phyloP scores from a whole-genome alignment of 2,329 filamentous ascomycete genomes.

The Stachybotrys chlorohalonatus region DNA sequence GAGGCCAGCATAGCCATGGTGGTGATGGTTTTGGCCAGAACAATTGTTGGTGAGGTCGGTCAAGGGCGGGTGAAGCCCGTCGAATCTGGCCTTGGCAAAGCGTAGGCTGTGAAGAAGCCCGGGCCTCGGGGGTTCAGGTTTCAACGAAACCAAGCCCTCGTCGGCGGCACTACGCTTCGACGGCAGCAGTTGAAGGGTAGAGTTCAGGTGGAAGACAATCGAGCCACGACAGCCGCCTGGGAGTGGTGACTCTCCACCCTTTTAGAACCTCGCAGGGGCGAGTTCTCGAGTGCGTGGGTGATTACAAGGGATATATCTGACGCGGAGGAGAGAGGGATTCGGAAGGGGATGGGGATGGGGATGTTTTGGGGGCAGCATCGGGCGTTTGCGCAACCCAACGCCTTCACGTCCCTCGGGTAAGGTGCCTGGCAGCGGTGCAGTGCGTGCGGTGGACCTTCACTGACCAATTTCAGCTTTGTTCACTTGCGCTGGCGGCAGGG shows the following conservation, averaged over 20 bases:
- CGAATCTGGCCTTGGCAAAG: background rate
- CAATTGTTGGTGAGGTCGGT: too few species aligned
- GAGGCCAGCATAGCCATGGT: conserved; percentile 71
- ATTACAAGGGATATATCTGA: background rate
- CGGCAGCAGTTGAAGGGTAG: background rate
- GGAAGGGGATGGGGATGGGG: background rate
- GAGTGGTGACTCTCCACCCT: background rate
- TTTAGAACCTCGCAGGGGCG: background rate
- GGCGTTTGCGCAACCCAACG: background rate
- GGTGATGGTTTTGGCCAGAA: background rate
- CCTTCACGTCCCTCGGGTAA: background rate
- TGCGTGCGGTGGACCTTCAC: background rate
- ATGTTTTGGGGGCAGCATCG: background rate
- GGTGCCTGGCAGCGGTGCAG: background rate
- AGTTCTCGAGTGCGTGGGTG: too few species aligned
- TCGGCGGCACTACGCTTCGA: too few species aligned
- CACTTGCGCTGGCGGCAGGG: background rate
- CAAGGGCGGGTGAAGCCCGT: too few species aligned
- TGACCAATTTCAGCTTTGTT: background rate
- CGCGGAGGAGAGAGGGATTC: background rate
- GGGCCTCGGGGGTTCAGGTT: too few species aligned
- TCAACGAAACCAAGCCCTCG: too few species aligned
- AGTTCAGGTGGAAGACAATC: background rate
- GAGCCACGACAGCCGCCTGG: background rate
- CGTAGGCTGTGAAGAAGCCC: background rate